Evolutionary conservation across 164 flowering plant genomes (phyloP), one percentile per base, ranked within the genome.

Genomic region (Chimonanthus praecox): DNA sequence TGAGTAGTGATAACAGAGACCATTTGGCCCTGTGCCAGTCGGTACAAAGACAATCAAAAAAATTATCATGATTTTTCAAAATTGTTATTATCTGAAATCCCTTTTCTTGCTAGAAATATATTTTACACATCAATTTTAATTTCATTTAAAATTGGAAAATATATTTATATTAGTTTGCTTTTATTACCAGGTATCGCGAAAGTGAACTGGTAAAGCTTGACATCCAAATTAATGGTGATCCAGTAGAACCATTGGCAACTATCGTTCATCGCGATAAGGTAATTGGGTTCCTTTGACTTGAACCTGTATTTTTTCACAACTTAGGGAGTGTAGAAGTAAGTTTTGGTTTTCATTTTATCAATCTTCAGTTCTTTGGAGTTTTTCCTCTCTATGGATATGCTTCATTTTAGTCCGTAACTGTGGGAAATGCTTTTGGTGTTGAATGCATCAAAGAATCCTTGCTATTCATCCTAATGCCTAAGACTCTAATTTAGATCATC

Each of bases 231-330:
- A 93, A 89, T 83, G 94, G 96, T 62, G 99, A 95, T 46, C 74
- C 49, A 18, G 97, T 93, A 61, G 99, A 93, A 74, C 98, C 99
- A 66, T 83, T 95, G 76, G 83, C 99, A 16, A 93, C 99, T 64
- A 95, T 95, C 74, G 99, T 95, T 61, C 99, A 95, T 79, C 92
- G 78, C 73, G 97, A 95, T 83, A 95, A 93, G 98, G 99, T 95
- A 75, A 75, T 65, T 47, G n/a, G 46, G 49, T 44, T 71, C 33
- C 33, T 33, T 33, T 33, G 33, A 33, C 33, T 33, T 33, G 33
- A 1, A 33, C 33, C 33, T 33, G 33, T 33, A 33, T 33, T 33
- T 33, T 33, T 33, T 1, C 33, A 33, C 33, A 33, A 33, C 33
- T 33, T 33, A 33, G 33, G 33, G 33, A 33, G 33, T 33, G 33